phyloP scores from a whole-genome alignment of 768 basidiomycete species.

The Russula emetica region DNA sequence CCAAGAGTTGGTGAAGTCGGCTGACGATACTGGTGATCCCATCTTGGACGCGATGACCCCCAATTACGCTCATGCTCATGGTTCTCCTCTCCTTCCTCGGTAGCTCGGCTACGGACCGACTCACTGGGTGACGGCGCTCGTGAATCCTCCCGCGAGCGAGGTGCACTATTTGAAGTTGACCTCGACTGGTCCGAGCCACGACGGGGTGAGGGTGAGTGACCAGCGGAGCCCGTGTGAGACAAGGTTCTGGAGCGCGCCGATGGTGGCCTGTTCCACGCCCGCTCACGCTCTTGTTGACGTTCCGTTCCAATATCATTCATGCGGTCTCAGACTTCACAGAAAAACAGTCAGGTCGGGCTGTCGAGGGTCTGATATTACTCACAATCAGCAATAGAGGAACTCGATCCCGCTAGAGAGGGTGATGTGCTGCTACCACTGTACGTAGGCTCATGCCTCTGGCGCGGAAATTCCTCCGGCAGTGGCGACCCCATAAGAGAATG shows the following conservation, averaged over 20 bases:
- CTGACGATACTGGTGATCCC: slow-evolving; percentile 4
- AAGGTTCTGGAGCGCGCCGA: slow-evolving; percentile 36
- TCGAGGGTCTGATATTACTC: slow-evolving; percentile 2
- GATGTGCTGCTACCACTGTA: slow-evolving; percentile 23
- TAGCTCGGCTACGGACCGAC: slow-evolving; percentile 17
- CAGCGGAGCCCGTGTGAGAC: slow-evolving; percentile 32
- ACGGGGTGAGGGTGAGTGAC: slow-evolving; percentile 39
- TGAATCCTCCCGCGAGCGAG: slow-evolving; percentile 20
- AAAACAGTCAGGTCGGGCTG: background rate
- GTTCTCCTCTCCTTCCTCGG: slow-evolving; percentile 12
- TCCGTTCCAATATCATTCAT: slow-evolving; percentile 34
- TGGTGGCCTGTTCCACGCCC: slow-evolving; percentile 47
- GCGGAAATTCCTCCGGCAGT: slow-evolving; percentile 24
- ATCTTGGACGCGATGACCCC: background rate
- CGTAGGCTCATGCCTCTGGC: slow-evolving; percentile 13
- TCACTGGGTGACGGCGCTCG: slow-evolving; percentile 20
- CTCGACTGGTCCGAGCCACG: slow-evolving; percentile 8
- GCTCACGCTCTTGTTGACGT: slow-evolving; percentile 43
- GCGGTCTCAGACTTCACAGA: slow-evolving; percentile 31
- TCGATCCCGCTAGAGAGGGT: slow-evolving; percentile 22
- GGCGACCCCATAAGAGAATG: slow-evolving; percentile 27
- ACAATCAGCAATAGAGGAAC: slow-evolving; percentile 26
- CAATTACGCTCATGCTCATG: slow-evolving; percentile 6
- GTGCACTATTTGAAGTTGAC: slow-evolving; percentile 8
- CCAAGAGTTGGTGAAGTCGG: slow-evolving; percentile 11